Conservation (phyloP, 257 asterid species). For the Primulina eburnea region DNA sequence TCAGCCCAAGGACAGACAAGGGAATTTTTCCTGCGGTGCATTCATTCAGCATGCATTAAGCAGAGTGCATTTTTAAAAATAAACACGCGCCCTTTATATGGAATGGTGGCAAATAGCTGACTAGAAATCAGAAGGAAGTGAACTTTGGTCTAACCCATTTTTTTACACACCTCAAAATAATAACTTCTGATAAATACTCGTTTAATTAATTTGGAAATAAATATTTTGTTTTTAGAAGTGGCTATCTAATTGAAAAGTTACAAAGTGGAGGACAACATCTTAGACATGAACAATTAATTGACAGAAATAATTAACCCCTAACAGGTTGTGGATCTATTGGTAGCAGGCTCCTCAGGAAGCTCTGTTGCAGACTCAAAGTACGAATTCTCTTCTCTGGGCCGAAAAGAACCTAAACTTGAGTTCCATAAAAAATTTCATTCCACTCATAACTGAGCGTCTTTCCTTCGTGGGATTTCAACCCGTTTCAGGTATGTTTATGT, state of each 20-base stretch:
- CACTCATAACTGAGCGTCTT: constrained; percentile 56
- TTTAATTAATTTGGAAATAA: constrained; percentile 1
- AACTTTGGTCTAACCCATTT: background rate
- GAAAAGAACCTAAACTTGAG: constrained; percentile 49
- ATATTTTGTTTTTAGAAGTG: background rate
- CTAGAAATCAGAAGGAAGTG: background rate
- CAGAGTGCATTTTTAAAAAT: no score
- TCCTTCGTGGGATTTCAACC: constrained; percentile 79
- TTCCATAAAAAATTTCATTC: constrained; percentile 45
- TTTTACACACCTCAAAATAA: background rate
- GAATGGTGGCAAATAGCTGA: background rate
- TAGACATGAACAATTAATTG: constrained; percentile 4
- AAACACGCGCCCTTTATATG: background rate
- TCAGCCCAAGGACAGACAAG: no score
- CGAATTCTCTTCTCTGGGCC: constrained; percentile 68
- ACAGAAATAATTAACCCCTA: background rate
- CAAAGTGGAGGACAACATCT: background rate
- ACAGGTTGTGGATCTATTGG: constrained; percentile 13
- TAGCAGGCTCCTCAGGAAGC: constrained; percentile 63
- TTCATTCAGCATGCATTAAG: no score
- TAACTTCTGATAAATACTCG: background rate
- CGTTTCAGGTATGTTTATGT: constrained; percentile 49
- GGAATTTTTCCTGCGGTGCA: no score
- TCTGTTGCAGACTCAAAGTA: constrained; percentile 61
- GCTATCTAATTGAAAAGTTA: background rate